Conservation (phyloP, 805 yeast species). For the Saturnispora kantuleensis region DNA sequence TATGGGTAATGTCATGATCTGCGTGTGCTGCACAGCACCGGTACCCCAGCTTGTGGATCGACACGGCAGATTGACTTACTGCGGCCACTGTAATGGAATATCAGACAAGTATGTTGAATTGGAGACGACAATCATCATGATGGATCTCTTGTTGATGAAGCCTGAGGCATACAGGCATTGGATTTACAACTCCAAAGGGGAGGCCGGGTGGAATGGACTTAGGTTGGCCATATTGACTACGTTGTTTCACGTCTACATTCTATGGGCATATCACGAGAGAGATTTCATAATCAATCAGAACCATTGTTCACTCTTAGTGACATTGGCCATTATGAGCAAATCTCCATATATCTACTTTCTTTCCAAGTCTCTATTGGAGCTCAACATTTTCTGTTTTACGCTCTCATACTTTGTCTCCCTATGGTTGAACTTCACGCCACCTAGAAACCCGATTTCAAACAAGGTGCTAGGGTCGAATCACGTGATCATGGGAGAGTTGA, state of each 20-base stretch:
- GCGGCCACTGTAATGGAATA: conserved; percentile 45
- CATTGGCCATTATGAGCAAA: conserved; percentile 27
- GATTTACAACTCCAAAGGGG: conserved; percentile 3
- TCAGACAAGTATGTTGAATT: conserved; percentile 90
- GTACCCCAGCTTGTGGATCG: conserved; percentile 6
- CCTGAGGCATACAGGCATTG: conserved; percentile 79
- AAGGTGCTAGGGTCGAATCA: conserved; percentile 5
- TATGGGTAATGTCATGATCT: conserved; percentile 1
- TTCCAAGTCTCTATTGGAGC: conserved; percentile 34
- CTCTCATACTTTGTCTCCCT: conserved; percentile 9
- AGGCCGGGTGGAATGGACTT: conserved; percentile 12
- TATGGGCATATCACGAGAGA: conserved; percentile 86
- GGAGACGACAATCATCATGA: conserved; percentile 73
- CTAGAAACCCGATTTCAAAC: neutral
- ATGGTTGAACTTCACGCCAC: conserved; percentile 18
- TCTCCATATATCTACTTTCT: conserved; percentile 51
- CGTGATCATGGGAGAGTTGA: conserved; percentile 2
- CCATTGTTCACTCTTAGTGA: conserved; percentile 18
- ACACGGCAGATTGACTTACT: conserved; percentile 4
- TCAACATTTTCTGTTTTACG: conserved; percentile 12
- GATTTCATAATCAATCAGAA: conserved; percentile 23
- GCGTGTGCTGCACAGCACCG: conserved; percentile 6
- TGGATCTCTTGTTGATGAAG: conserved; percentile 74
- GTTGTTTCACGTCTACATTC: conserved; percentile 79
- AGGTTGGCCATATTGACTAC: conserved; percentile 53